Conservation (phyloP, 371 early-diverging fungal species). For the Mucor lusitanicus region DNA sequence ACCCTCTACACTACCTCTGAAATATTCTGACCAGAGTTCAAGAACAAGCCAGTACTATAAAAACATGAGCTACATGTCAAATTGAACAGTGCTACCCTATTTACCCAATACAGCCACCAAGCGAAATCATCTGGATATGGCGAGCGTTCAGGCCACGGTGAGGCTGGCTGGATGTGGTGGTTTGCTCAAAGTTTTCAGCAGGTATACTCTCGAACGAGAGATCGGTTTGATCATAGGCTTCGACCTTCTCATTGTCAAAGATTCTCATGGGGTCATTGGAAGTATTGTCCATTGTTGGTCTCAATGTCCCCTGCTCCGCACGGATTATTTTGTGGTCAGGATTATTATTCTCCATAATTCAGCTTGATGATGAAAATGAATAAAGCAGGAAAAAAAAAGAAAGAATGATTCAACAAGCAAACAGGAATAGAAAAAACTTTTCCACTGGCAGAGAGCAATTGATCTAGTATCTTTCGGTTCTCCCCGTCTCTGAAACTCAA, state of each 20-base stretch:
- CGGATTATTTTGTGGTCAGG: slow-evolving; percentile 11
- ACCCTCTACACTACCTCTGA: slow-evolving; percentile 23
- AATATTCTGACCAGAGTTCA: slow-evolving; percentile 80
- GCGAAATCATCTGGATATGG: slow-evolving; percentile 82
- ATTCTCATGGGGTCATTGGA: slow-evolving; percentile 18
- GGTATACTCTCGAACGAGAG: slow-evolving; percentile 18
- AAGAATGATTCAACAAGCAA: not conserved
- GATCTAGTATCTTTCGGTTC: not conserved
- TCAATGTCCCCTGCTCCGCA: slow-evolving; percentile 9
- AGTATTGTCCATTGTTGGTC: slow-evolving; percentile 4
- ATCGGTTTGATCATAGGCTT: slow-evolving; percentile 20
- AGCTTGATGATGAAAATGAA: not conserved
- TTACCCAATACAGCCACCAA: slow-evolving; percentile 64
- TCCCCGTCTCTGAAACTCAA: slow-evolving; percentile 1
- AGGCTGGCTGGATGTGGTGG: not conserved
- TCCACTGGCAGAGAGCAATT: not conserved
- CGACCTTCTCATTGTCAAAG: slow-evolving; percentile 25
- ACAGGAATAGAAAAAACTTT: not conserved
- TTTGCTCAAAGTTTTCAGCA: not conserved
- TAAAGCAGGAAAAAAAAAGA: not conserved
- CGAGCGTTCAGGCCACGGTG: slow-evolving; percentile 70
- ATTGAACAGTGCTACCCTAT: not conserved
- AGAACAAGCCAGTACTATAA: slow-evolving; percentile 82
- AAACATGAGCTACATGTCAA: slow-evolving; percentile 2
- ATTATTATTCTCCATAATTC: slow-evolving; percentile 4